phyloP scores from a whole-genome alignment of 2,329 filamentous ascomycete genomes.

The Lecanicillium sp. region DNA sequence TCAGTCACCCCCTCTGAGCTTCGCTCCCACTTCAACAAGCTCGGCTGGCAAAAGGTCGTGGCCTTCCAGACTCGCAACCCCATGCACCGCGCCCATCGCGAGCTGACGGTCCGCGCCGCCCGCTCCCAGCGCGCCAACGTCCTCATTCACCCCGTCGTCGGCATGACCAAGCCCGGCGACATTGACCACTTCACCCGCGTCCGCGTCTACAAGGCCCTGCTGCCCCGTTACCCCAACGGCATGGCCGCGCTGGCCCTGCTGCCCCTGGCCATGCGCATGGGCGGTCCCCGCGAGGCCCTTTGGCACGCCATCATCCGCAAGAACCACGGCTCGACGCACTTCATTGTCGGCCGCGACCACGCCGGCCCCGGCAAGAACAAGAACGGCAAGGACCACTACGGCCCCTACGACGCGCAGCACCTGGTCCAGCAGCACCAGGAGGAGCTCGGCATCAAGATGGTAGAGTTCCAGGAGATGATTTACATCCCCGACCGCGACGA shows the following conservation, averaged over 20 bases:
- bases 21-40: conserved; percentile 96
- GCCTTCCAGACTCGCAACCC: conserved; percentile 99
- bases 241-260: conserved; percentile 96
- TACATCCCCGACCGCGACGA: conserved; percentile 96
- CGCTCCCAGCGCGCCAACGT: conserved; percentile 96
- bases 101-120: conserved; percentile 93
- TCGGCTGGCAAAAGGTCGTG: conserved; percentile 95
- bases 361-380: conserved; percentile 98
- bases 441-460: conserved; percentile 97
- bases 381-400: conserved; percentile 94
- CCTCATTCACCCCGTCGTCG: conserved; percentile 96
- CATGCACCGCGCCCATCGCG: conserved; percentile 97
- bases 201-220: conserved; percentile 93
- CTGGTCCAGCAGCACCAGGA: conserved; percentile 93
- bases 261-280: conserved; percentile 98
- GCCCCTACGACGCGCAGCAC: conserved; percentile 93
- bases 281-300: conserved; percentile 93
- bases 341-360: conserved; percentile 98
- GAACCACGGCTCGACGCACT: conserved; percentile 98
- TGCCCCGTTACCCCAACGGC: conserved; percentile 95
- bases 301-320: conserved; percentile 99
- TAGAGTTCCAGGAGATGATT: conserved; percentile 99
- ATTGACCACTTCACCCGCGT: conserved; percentile 99
- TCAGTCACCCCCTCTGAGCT: conserved; percentile 87
- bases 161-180: conserved; percentile 96